Conservation (phyloP, 163 green algal species). For the Scenedesmus sp. region DNA sequence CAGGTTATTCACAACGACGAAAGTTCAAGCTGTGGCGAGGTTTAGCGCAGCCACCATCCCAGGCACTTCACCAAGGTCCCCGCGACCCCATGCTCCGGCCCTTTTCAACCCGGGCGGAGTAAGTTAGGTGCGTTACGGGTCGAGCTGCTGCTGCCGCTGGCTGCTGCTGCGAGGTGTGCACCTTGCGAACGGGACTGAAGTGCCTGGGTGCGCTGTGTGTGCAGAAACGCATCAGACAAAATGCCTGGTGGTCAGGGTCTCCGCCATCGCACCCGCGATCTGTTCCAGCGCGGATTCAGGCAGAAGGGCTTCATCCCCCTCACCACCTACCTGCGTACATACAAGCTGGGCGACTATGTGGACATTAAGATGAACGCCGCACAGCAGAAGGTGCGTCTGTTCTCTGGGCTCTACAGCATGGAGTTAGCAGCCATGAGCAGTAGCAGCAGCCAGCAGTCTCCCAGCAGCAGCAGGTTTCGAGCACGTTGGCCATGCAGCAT, state of each 20-base stretch:
- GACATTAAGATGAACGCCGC: conserved; percentile 98
- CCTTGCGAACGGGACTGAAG: neutral
- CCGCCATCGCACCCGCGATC: conserved; percentile 55
- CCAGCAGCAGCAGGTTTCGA: neutral
- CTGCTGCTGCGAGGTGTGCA: neutral
- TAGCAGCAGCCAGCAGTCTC: conserved; percentile 30
- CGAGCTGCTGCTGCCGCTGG: neutral
- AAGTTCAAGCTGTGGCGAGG: neutral
- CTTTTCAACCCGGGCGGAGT: conserved; percentile 2
- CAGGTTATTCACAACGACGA: too few species aligned
- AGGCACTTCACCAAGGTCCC: neutral
- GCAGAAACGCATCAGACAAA: conserved; percentile 49
- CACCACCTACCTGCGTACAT: conserved; percentile 95
- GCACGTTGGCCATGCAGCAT: neutral
- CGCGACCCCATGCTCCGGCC: neutral
- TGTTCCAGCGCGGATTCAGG: conserved; percentile 57
- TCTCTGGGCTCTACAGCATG: neutral
- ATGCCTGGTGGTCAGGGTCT: conserved; percentile 58
- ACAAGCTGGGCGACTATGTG: conserved; percentile 99
- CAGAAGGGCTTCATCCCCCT: conserved; percentile 93
- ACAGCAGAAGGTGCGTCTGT: conserved; percentile 88
- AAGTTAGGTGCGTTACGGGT: neutral
- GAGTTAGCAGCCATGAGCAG: neutral
- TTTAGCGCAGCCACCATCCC: conserved; percentile 1
- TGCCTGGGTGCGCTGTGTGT: neutral